Base-by-base conservation (phyloP, 768 basidiomycete species). In the Amanita phalloides region DNA sequence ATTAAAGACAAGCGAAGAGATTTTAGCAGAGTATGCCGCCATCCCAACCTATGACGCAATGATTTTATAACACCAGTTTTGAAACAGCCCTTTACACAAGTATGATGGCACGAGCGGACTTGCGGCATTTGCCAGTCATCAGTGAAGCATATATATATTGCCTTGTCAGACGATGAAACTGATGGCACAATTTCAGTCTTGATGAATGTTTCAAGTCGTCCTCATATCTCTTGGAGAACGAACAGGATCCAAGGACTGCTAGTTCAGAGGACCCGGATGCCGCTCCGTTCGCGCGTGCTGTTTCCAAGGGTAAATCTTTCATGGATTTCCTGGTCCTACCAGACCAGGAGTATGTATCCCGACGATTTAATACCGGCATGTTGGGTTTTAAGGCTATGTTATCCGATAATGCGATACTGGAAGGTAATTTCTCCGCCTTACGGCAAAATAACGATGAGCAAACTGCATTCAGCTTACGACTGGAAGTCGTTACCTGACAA, bases 341-440 rank as follows among this genome's bases (percentile, higher is more conserved):
- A 2, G 64, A 63, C 11, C 53, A 65, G 13, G 57, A 58, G 8
- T 39, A 58, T 56, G 54, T 56, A 53, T 58, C 61, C 53, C 62
- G 62, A 53, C 56, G 60, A 30, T 56, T 65, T 54, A 43, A 61
- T 58, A 49, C 62, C 48, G 59, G 51, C 14, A 62, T 65, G 64
- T 41, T 57, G 53, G 57, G 65, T 52, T 38, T 54, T 9, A 49
- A 44, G 3, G 57, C 55, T 14, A 42, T 66, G 35, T 42, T 60
- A 21, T 47, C 60, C 9, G 32, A 49, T 2, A 49, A 61, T 45
- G 51, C 57, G n/a, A 56, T 61, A 10, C 45, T 62, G 17, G 45
- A 53, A 51, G 57, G 64, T 66, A 32, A 39, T 53, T 14, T 3
- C 14, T 10, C 4, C 2, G 28, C 1, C n/a, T 33, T n/a, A n/a